Base-by-base conservation (phyloP, 192 early-diverging fungal genomes). In the Spinellus fusiger region DNA sequence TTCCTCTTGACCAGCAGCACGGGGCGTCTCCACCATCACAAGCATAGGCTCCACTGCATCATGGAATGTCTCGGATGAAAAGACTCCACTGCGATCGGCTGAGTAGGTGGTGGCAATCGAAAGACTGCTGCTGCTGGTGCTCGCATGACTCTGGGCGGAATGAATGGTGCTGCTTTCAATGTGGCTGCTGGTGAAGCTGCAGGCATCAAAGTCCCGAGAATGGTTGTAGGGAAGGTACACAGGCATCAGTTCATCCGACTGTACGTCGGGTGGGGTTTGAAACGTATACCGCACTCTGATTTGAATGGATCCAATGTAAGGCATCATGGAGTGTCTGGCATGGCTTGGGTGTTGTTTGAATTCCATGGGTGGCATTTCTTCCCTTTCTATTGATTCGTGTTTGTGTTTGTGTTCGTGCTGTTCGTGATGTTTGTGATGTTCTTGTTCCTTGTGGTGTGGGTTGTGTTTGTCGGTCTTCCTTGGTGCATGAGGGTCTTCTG, bases 241-340 rank as follows among this genome's bases (percentile, higher is more conserved):
- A 15, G 66, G 60, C 10, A 48, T 61, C 1, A 56, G 9, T 6
- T n/a, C 29, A 10, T 65, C 48, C 13, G 29, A 52, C 5, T 50
- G 48, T 22, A 33, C 20, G 29, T 71, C 69, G 6, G 28, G 62
- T 12, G 72, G 72, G 26, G 57, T 40, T 34, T 74, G 72, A 44
- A 54, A 74, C 4, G 47, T 25, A 40, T 74, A 74, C 1, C 67
- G 57, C 3, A 74, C 32, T 16, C 72, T 50, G 10, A 74, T 57
- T 37, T 62, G 67, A n/a, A 74, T 57, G 0, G 67, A 69, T 1
- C 72, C 72, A 22, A 69, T 65, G 9, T 69, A 61, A 7, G 62
- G 62, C 9, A 57, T 64, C 62, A 61, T 71, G 13, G 69, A 64
- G 22, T 70, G 61, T 44, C 58, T 63, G 37, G 52, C 40, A 32